Percentiles rank a stretch among this genome's conserved stretches.
Evolutionary conservation across 768 basidiomycete genomes (phyloP).

Genomic region (Tubosaeta sp.): DNA sequence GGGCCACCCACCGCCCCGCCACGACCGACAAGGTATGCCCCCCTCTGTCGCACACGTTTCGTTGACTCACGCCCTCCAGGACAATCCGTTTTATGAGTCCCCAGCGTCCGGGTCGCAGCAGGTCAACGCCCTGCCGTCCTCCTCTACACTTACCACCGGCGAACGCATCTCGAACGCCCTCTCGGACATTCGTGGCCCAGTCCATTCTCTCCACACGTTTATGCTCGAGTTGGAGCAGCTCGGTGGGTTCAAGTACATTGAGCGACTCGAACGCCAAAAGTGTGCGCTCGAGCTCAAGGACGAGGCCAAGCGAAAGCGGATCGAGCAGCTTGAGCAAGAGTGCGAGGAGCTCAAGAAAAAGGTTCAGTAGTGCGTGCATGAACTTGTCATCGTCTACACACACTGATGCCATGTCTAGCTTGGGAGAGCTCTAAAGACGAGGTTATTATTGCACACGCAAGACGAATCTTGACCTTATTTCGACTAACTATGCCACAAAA

Average conservation of each 20-base stretch:
- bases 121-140: background rate
- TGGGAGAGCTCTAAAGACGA: background rate
- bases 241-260: conserved; percentile 27
- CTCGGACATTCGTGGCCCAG: background rate
- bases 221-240: conserved; percentile 13
- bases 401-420: background rate
- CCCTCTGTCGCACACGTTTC: background rate
- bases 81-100: conserved; percentile 15
- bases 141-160: conserved; percentile 9
- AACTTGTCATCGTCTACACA: background rate
- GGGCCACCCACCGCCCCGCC: background rate
- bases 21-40: conserved; percentile 7
- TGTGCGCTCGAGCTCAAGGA: conserved; percentile 35
- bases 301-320: conserved; percentile 26
- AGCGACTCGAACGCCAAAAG: conserved; percentile 37
- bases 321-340: conserved; percentile 11
- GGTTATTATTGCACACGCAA: background rate
- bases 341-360: background rate
- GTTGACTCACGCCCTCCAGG: background rate
- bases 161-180: conserved; percentile 22
- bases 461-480: background rate
- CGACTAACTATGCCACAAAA: background rate
- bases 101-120: background rate
- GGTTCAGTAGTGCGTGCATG: background rate
- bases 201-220: background rate